Conservation (phyloP, 768 basidiomycete genomes). For the Lepiota subincarnata region DNA sequence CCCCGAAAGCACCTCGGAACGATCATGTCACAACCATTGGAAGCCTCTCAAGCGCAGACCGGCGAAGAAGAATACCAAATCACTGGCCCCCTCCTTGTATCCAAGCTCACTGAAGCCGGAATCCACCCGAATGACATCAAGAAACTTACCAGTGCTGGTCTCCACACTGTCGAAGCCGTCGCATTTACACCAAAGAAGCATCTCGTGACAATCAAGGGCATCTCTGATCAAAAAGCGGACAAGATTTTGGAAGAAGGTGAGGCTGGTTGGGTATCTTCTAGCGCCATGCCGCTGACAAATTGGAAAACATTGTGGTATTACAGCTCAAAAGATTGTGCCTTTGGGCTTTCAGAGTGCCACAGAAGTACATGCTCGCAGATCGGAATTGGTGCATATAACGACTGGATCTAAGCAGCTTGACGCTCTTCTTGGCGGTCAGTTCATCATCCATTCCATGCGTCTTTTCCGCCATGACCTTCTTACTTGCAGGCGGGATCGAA, state of each 20-base stretch:
- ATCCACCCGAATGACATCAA: constrained; percentile 89
- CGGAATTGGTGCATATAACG: constrained; percentile 94
- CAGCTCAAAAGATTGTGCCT: constrained; percentile 94
- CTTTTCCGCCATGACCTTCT: constrained; percentile 9
- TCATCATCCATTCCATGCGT: constrained; percentile 4
- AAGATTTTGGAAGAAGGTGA: constrained; percentile 90
- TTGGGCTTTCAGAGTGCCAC: constrained; percentile 98
- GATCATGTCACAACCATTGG: constrained; percentile 55
- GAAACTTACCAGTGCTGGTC: constrained; percentile 89
- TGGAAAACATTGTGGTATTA: background rate
- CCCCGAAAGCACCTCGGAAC: background rate
- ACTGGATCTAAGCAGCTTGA: constrained; percentile 97
- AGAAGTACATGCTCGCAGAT: constrained; percentile 91
- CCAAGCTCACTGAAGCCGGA: constrained; percentile 84
- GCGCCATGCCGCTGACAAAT: background rate
- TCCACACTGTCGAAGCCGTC: constrained; percentile 92
- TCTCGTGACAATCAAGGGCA: constrained; percentile 88
- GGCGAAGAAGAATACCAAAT: constrained; percentile 53
- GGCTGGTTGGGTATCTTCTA: constrained; percentile 17
- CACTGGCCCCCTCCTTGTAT: constrained; percentile 80
- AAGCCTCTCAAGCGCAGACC: constrained; percentile 41
- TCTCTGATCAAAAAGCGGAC: constrained; percentile 95
- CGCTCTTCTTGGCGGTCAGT: constrained; percentile 84
- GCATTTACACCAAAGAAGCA: constrained; percentile 96
- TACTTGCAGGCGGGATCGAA: constrained; percentile 81